These are phyloP conservation scores for Karstenula rhodostoma DNA, from an alignment of 2,329 filamentous ascomycete genomes.

Conservation along the genomic window DNA sequence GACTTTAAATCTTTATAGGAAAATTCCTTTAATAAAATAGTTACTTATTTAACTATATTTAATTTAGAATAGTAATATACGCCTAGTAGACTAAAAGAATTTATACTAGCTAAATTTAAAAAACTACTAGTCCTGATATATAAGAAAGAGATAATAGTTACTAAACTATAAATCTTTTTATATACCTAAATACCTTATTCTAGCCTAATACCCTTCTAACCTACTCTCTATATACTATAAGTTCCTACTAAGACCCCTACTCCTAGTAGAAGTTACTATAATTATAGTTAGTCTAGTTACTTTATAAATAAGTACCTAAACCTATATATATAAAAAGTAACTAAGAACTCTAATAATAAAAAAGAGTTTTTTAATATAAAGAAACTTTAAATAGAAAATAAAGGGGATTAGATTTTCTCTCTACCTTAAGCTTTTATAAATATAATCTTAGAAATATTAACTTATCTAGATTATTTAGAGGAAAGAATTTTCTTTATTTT, in stretches of 20 bases:
- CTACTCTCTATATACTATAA: constrained; percentile 1
- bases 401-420: no score
- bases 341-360: no score
- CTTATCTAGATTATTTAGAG: neutral
- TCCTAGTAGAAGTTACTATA: constrained; percentile 17
- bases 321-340: neutral
- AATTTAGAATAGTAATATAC: neutral
- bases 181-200: neutral
- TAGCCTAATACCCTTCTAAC: neutral
- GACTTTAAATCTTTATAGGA: neutral
- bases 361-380: no score
- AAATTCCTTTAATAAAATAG: constrained; percentile 4
- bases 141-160: constrained; percentile 1
- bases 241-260: constrained; percentile 11
- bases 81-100: neutral
- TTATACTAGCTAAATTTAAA: neutral
- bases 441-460: neutral
- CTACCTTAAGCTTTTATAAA: no score
- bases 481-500: neutral
- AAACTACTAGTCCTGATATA: no score
- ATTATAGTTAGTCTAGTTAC: constrained; percentile 15
- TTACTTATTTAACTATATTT: neutral
- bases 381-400: no score
- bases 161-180: constrained; percentile 2
- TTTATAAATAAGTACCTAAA: constrained; percentile 13